Base-by-base conservation (phyloP, 2,329 filamentous ascomycete genomes). In the Rhynchosporium agropyri region DNA sequence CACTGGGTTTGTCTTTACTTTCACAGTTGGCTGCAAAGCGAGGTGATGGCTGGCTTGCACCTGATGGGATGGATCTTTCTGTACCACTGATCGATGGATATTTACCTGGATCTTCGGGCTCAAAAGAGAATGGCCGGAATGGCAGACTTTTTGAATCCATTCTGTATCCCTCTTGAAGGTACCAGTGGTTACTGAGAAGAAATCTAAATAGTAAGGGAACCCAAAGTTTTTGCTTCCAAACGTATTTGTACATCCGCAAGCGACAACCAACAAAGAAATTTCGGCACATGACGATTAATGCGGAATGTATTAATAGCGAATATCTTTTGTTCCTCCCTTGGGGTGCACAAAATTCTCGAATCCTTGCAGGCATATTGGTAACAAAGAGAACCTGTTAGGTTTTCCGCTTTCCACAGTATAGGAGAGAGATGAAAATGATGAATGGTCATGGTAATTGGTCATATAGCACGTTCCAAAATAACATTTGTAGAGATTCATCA, bases 11-110 rank as follows among this genome's bases (percentile, higher is more conserved):
- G n/a, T 60, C 48, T 53, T 20, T 53, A n/a, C 26, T 43, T 20
- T 60, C 58, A 31, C 20, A 43, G 26, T 60, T 45, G 28, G 38
- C 15, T 29, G 46, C 48, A 45, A 51, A 45, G 28, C 48, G 58
- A 60, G 58, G 36, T 28, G 57, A 31, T 8, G 36, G 8, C 12
- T 28, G 46, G 40, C 54, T 31, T 54, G 51, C 36, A 42, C 15
- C 15, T 43, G 36, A 26, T 9, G 58, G 7, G 26, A 49, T 36
- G 7, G 28, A 51, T 12, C 4, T 38, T 26, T 60, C 58, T 38
- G 43, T 53, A 10, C 3, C 33, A 4, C 12, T n/a, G 13, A 10
- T 8, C 28, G 42, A 38, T 5, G 12, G 38, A 6, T 15, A 38
- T 13, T 36, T 53, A 4, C 7, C 45, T 26, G 46, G 8, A 2